Evolutionary conservation across 176 grass and related monocot species (phyloP).

Genomic region (Zea mays): Zm-B73-REFERENCE-NAM-5.0 NC_050099.1:243887001-243887500

Average conservation of each 20-base stretch:
- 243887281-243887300: background rate
- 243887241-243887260: background rate
- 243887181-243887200: background rate
- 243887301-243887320: background rate
- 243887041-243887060: background rate
- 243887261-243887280: background rate
- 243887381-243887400: background rate
- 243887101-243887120: constrained; percentile 3
- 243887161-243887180: background rate
- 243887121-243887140: constrained; percentile 20
- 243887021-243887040: constrained; percentile 77
- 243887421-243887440: too few relatives aligned
- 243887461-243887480: too few relatives aligned
- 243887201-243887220: background rate
- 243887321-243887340: constrained; percentile 3
- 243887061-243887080: background rate
- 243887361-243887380: background rate
- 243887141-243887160: background rate
- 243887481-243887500: too few relatives aligned
- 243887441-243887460: too few relatives aligned
- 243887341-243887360: background rate
- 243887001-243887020: constrained; percentile 62
- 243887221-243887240: background rate
- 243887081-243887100: constrained; percentile 8
- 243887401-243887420: too few relatives aligned